Conservation (phyloP, 1,284 basidiomycete genomes). For the Naganishia sp. region DNA sequence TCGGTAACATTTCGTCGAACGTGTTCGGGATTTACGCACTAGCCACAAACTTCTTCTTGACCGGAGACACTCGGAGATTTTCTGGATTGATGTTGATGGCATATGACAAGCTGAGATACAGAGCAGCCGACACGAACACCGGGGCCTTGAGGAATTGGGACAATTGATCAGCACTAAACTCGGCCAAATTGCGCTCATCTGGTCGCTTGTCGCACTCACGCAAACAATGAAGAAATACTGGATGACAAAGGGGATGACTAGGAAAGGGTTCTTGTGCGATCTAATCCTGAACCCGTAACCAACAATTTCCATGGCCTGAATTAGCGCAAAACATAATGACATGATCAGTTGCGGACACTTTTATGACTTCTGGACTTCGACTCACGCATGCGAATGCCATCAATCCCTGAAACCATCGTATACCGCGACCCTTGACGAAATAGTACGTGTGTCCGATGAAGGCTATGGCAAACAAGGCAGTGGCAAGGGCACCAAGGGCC, state of each 20-base stretch:
- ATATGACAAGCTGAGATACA: conserved; percentile 49
- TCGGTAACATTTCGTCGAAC: conserved; percentile 23
- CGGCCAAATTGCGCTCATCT: too few species aligned
- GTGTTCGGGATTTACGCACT: conserved; percentile 37
- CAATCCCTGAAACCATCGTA: conserved; percentile 28
- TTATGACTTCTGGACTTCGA: not conserved
- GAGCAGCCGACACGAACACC: conserved; percentile 52
- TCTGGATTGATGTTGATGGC: conserved; percentile 39
- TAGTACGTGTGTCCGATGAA: conserved; percentile 43
- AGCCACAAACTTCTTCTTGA: conserved; percentile 42
- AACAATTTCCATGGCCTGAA: conserved; percentile 27
- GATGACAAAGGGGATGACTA: conserved; percentile 38
- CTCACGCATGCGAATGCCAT: conserved; percentile 29
- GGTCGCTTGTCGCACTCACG: conserved; percentile 38
- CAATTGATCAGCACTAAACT: too few species aligned
- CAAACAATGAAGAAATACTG: conserved; percentile 56
- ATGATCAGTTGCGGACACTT: too few species aligned
- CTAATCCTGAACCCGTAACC: conserved; percentile 29
- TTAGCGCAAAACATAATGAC: not conserved
- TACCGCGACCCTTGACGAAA: conserved; percentile 33
- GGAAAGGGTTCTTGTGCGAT: conserved; percentile 28
- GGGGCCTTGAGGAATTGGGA: conserved; percentile 42
- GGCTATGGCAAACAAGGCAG: conserved; percentile 44
- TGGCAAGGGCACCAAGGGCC: conserved; percentile 43
- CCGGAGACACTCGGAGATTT: conserved; percentile 38